Evolutionary conservation across 805 yeast species (phyloP).

Genomic region (Candida methanosorbosa): DNA sequence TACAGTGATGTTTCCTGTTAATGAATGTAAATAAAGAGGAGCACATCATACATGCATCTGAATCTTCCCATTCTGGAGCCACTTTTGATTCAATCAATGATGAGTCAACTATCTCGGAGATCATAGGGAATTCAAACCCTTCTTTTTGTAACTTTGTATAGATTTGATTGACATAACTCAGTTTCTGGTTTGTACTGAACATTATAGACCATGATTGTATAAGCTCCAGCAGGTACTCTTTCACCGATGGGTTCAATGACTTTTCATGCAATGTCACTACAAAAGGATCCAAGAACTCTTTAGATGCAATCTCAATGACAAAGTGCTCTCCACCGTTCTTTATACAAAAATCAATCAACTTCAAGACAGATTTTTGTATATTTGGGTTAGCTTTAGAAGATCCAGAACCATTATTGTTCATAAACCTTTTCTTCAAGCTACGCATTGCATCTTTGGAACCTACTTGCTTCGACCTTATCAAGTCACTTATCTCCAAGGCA

Average conservation of each 20-base stretch:
- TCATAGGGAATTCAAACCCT: constrained; percentile 60
- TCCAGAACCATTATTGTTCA: no score
- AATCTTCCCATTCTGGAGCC: constrained; percentile 97
- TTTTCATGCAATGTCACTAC: constrained; percentile 32
- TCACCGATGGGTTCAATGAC: constrained; percentile 40
- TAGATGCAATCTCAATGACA: constrained; percentile 64
- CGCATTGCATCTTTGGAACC: constrained; percentile 80
- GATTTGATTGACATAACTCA: constrained; percentile 53
- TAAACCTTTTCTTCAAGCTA: constrained; percentile 65
- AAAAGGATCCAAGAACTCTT: constrained; percentile 80
- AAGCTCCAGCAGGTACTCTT: constrained; percentile 48
- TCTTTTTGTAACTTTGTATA: constrained; percentile 53
- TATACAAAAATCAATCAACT: constrained; percentile 75
- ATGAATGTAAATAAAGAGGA: constrained; percentile 71
- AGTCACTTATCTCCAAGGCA: constrained; percentile 81
- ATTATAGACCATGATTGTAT: constrained; percentile 74
- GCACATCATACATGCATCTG: constrained; percentile 92
- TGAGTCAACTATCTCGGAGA: constrained; percentile 27
- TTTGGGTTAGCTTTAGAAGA: constrained; percentile 63
- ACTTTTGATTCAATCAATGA: constrained; percentile 76
- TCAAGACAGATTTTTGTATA: constrained; percentile 64
- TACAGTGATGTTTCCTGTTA: constrained; percentile 91
- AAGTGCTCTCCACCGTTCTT: constrained; percentile 91
- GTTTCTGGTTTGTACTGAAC: constrained; percentile 58
- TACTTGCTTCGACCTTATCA: constrained; percentile 73